Evolutionary conservation across 1,284 basidiomycete species (phyloP).

Genomic region (Papiliotrema fonsecae): DNA sequence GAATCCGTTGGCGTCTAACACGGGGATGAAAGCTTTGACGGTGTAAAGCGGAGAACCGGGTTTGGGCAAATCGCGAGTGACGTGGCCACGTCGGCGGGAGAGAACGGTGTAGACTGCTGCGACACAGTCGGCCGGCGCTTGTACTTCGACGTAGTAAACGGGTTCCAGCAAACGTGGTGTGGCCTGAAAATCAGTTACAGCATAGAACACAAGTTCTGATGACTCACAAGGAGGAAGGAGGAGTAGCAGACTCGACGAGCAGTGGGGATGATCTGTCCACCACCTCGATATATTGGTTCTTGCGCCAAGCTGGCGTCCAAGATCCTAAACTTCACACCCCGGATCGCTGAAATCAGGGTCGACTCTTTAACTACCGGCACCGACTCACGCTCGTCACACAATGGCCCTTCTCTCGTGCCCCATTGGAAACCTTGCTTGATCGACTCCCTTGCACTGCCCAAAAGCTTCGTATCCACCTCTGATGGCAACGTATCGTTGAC

Average conservation of each 20-base stretch:
- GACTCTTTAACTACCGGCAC: background rate
- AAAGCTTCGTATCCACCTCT: slow-evolving; percentile 88
- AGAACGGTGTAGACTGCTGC: slow-evolving; percentile 97
- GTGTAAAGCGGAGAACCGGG: slow-evolving; percentile 96
- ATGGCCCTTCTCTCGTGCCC: slow-evolving; percentile 92
- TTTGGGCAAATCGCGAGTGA: slow-evolving; percentile 95
- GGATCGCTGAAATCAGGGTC: slow-evolving; percentile 63
- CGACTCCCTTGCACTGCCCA: slow-evolving; percentile 85
- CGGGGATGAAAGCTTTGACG: slow-evolving; percentile 94
- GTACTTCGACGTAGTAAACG: slow-evolving; percentile 96
- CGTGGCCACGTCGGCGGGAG: slow-evolving; percentile 91
- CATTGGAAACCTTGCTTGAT: slow-evolving; percentile 99
- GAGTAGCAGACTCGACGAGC: slow-evolving; percentile 97
- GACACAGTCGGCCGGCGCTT: slow-evolving; percentile 96
- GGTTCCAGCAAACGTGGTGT: slow-evolving; percentile 92
- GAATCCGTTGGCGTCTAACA: slow-evolving; percentile 97
- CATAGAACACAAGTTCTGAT: background rate
- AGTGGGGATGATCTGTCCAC: slow-evolving; percentile 97
- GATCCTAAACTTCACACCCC: slow-evolving; percentile 96
- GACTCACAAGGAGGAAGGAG: slow-evolving; percentile 86
- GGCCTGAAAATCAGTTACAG: slow-evolving; percentile 54
- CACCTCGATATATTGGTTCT: slow-evolving; percentile 95
- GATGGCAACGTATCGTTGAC: slow-evolving; percentile 94
- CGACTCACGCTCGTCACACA: slow-evolving; percentile 93
- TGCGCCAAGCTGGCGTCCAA: slow-evolving; percentile 84